Base-by-base conservation (phyloP, 2,329 filamentous ascomycete species). In the Onygena corvina region DNA sequence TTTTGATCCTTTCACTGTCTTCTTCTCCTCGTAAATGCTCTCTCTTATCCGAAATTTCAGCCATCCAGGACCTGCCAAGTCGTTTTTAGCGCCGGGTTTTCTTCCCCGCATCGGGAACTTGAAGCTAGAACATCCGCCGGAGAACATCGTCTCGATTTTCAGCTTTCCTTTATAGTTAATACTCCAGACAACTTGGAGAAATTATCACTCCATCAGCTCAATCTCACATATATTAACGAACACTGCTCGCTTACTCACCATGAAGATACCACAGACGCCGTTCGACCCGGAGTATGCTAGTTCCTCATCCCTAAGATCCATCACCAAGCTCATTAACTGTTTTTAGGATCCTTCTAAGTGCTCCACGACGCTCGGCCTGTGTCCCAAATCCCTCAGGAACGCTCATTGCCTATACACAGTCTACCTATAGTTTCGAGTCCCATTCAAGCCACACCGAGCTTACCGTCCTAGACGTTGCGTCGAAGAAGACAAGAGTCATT, bases 341-440 rank as follows among this genome's bases (percentile, higher is more conserved):
- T 30, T 44, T 9, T 38, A 71, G 70, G 61, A 66, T 71, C 42
- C 64, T 74, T 31, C 61, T 74, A 50, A 66, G 65, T 54, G 69
- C 71, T 48, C 71, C 71, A 27, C 63, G 71, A 52, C 63, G 71
- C 53, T 71, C 69, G 29, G 60, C 67, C 34, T 70, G 67, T 34
- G 55, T 65, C 46, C 70, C 71, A 23, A 72, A 71, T 55, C 58
- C 69, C 1, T 60, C 66, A 20, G 71, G 71, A n/a, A 71, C 65
- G 11, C 62, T 72, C 23, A 67, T 68, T 4, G 62, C 72, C 8
- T 73, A 71, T 57, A 71, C 67, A 6, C 69, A 72, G 48, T 69
- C 70, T 1, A 63, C 65, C n/a, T 74, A 74, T 53, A 72, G 70
- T 18, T 74, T 74, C 55, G 68, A 72, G 25, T 68, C 67, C 0